Base-by-base conservation (phyloP, 1,284 basidiomycete species). In the Agroathelia rolfsii region DNA sequence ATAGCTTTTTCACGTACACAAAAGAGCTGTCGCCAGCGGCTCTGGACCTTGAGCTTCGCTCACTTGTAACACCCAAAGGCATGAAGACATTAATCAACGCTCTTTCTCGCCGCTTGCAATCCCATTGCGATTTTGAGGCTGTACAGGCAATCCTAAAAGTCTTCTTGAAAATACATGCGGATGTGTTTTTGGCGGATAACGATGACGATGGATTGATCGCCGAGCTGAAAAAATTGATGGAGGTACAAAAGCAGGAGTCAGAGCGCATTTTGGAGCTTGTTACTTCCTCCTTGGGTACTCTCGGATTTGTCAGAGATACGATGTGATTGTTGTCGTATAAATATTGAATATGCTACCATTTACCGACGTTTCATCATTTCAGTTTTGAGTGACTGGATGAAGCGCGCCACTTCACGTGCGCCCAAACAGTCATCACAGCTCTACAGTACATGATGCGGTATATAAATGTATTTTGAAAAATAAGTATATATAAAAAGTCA, bases 51-150 rank as follows among this genome's bases (percentile, higher is more conserved):
- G 94, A 97, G 53, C 65, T 98, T 11, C 87, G 89, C 8, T 82
- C 83, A 2, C 58, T 90, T 30, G 61, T 72, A n/a, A 69, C 76
- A 3, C 58, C 83, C 17, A 66, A 78, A 30, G 69, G 74, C 35
- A 64, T 93, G 13, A 60, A 58, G 1, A 56, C 68, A 4, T 95
- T 97, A 60, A 57, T 95, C 23, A 60, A 66, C 35, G 84, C 88
- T 0, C 66, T 98, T 12, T 70, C 69, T 3, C 69, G 64, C 34
- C 76, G 94, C 3, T 64, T 98, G 15, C 56, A 58, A 25, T 83
- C 82, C 11, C 85, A 82, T 46, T 72, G 76, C 31, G 94, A 99
- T 56, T 98, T 94, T 50, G 94, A 99, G 56, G 92, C 89, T 6
- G 85, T 96, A 2, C 92, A 98, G 56, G 77, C 92, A 0, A 68